Evolutionary conservation across 345 rosid genomes (phyloP), one percentile per base, ranked within the genome.

Genomic region (Populus alba): DNA sequence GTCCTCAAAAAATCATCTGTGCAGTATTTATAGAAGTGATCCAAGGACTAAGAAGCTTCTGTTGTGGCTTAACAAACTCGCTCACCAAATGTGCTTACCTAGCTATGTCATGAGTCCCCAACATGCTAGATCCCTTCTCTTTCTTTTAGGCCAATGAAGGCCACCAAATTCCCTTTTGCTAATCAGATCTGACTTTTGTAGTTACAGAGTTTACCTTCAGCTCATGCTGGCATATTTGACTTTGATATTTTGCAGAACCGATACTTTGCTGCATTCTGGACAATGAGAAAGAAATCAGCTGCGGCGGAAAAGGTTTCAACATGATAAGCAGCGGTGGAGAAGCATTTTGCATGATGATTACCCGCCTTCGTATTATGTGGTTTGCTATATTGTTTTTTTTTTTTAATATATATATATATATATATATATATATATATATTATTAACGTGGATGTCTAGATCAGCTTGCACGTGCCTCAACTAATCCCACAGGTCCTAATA

Each of bases 251-350:
- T 85, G 91, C 91, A 92, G 98, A 94, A 91, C 81, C 90, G 88
- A 43, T 92, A 92, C 84, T 83, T 73, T 72, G 76, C 97, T 35
- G 94, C 94, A 76, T 92, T 94, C 77, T 94, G 97, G 98, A 92
- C 94, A 31, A 88, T 89, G 91, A 88, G 93, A 84, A 92, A 94
- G 92, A 87, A 80, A 79, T 51, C 81, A 7, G 43, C 23, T n/a
- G 35, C 75, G 8, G 29, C 8, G 1, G 76, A 51, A 29, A 68
- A 79, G 76, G 53, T 73, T 37, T 27, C 81, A 29, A 16, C 37
- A 45, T 8, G 62, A 71, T 65, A 71, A 23, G 45, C 38, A 39
- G 29, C 75, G 15, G 22, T 20, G 16, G 76, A 43, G 59, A 68
- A 79, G 76, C 62, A 76, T n/a, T 20, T 73, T 57, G 6, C 37